Percentiles rank a stretch among this genome's conserved stretches.
Evolutionary conservation across 345 rosid species (phyloP).

Genomic region (Lepidium didymum): DNA sequence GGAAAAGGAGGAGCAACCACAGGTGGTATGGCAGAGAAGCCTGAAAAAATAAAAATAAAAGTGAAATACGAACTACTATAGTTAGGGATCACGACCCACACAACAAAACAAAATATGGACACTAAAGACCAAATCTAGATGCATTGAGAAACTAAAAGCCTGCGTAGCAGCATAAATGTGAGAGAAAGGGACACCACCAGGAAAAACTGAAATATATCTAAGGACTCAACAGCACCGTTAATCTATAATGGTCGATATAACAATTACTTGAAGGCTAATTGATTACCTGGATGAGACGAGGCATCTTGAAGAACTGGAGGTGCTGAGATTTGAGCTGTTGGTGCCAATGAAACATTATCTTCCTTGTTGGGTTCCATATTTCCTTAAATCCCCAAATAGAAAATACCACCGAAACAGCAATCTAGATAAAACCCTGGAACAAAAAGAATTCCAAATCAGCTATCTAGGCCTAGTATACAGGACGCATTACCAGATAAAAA

Average conservation of each 20-base stretch:
- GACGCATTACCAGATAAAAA: neutral
- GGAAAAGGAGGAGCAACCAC: conserved; percentile 35
- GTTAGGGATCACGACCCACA: neutral
- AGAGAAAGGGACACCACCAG: neutral
- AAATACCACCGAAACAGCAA: conserved; percentile 8
- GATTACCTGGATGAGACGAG: conserved; percentile 23
- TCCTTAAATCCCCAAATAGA: conserved; percentile 3
- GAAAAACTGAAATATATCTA: neutral
- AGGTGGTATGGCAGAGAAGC: conserved; percentile 30
- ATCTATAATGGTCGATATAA: neutral
- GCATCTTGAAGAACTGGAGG: conserved; percentile 27
- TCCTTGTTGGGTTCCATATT: conserved; percentile 58
- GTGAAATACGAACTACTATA: neutral
- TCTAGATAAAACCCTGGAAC: neutral
- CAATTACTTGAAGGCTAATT: neutral
- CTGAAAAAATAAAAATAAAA: conserved; percentile 20
- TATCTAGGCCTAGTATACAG: neutral
- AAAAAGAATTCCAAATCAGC: neutral
- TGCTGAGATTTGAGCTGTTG: conserved; percentile 28
- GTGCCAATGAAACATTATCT: conserved; percentile 33
- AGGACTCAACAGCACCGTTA: neutral
- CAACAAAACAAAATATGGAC: neutral
- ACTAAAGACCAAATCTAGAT: neutral
- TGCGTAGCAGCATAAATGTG: neutral
- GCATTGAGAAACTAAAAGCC: neutral